Evolutionary conservation across 2,329 filamentous ascomycete species (phyloP), one percentile per base, ranked within the genome.

Genomic region (Exophiala dermatitidis): DNA sequence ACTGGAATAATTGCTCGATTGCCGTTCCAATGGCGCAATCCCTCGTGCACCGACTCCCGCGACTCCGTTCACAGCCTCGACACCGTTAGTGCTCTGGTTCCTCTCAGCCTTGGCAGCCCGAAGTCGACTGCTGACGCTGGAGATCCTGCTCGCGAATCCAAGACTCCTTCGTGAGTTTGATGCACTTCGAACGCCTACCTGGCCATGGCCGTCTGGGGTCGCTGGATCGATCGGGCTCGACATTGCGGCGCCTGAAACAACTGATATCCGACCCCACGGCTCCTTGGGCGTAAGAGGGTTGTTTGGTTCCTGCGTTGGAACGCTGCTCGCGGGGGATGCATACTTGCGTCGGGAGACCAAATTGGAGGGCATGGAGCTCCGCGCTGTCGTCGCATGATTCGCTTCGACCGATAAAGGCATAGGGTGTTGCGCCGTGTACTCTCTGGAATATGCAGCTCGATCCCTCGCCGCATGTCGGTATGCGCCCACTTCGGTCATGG

Each of bases 401-500:
- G 48, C 34, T 26, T 59, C 57, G 12, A 32, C 33, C 8, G 51
- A 36, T 7, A 52, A 48, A 32, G 65, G 65, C 55, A 66, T 52
- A 6, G 64, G 64, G 56, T 66, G 64, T 52, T 65, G 61, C 32
- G 63, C 65, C 6, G 63, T 67, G 48, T 67, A 67, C 54, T 67
- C 65, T 32, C 64, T 54, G 6, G 64, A 63, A 34, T 60, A 57
- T 5, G 53, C 56, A 2, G 58, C 52, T 43, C 69, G 67, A 49
- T 71, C 69, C 40, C 67, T 65, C 1, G 67, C 63, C 5, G 67
- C 61, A 4, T 63, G 62, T 7, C 64, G 64, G 52, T 65, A 64
- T 33, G 62, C 67, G 26, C 64, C 63, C 37, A 69, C 62, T 31
- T 75, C 73, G 1, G 72, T 73, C 65, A 70, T 68, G 30, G 72